Conservation (phyloP, 306 rosid genomes). For the Fragaria vesca region DNA sequence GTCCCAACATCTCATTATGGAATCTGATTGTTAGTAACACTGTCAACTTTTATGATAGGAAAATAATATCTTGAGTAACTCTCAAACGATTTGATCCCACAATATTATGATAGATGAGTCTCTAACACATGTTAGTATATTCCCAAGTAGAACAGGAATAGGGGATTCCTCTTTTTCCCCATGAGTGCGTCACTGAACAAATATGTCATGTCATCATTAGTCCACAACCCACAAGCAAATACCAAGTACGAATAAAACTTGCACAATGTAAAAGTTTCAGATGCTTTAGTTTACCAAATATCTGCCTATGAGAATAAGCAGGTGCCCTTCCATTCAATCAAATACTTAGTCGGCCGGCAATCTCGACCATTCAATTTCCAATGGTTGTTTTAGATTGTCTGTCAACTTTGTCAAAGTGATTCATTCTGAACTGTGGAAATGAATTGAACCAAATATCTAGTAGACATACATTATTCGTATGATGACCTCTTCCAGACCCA, state of each 20-base stretch:
- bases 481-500: neutral
- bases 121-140: neutral
- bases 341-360: conserved; percentile 15
- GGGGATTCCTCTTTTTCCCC: neutral
- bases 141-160: neutral
- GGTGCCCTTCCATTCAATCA: neutral
- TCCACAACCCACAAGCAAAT: neutral
- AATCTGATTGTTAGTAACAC: neutral
- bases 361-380: conserved; percentile 18
- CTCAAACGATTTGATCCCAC: neutral
- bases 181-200: neutral
- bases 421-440: neutral
- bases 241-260: neutral
- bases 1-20: neutral
- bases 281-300: neutral
- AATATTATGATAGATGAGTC: neutral
- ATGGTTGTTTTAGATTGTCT: conserved; percentile 1
- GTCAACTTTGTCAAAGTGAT: neutral
- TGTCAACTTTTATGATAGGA: neutral
- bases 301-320: neutral
- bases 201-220: neutral
- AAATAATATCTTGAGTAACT: neutral
- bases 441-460: neutral
- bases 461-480: neutral
- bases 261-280: neutral